Evolutionary conservation across 2,329 filamentous ascomycete species (phyloP).

Genomic region (Ceratocystis huliohia): DNA sequence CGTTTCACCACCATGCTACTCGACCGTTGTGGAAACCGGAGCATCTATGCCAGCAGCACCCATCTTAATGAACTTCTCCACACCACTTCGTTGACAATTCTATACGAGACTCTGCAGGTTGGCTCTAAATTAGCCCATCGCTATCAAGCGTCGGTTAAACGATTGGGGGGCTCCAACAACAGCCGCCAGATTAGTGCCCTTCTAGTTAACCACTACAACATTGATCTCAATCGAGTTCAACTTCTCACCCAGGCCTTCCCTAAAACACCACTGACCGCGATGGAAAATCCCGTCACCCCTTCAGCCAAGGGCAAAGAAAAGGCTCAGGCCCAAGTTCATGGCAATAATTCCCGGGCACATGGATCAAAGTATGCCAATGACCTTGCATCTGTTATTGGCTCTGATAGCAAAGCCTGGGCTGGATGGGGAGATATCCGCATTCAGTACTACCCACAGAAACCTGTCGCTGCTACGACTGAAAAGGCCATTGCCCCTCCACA

Average conservation of each 20-base stretch:
- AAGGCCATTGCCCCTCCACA: neutral
- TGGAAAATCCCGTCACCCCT: slow-evolving; percentile 40
- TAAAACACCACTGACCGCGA: slow-evolving; percentile 49
- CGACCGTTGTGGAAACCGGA: slow-evolving; percentile 92
- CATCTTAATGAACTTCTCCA: slow-evolving; percentile 83
- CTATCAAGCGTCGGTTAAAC: slow-evolving; percentile 79
- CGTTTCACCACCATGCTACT: slow-evolving; percentile 77
- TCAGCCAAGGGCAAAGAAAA: slow-evolving; percentile 65
- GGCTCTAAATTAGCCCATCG: slow-evolving; percentile 78
- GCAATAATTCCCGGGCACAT: slow-evolving; percentile 24
- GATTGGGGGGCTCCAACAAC: slow-evolving; percentile 40
- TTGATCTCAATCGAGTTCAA: slow-evolving; percentile 67
- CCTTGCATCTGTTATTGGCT: slow-evolving; percentile 59
- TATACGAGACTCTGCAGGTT: slow-evolving; percentile 67
- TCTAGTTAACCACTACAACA: slow-evolving; percentile 73
- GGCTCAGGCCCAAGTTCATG: slow-evolving; percentile 26
- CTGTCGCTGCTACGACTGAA: slow-evolving; percentile 13
- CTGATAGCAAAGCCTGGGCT: slow-evolving; percentile 48
- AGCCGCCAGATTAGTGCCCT: slow-evolving; percentile 58
- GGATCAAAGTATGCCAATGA: slow-evolving; percentile 65
- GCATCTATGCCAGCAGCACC: slow-evolving; percentile 86
- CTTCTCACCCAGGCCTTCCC: slow-evolving; percentile 72
- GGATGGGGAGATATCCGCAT: slow-evolving; percentile 73
- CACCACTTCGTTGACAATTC: slow-evolving; percentile 66
- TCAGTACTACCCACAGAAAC: slow-evolving; percentile 54